phyloP scores from a whole-genome alignment of 345 rosid species.

The Toxicodendron radicans region DNA sequence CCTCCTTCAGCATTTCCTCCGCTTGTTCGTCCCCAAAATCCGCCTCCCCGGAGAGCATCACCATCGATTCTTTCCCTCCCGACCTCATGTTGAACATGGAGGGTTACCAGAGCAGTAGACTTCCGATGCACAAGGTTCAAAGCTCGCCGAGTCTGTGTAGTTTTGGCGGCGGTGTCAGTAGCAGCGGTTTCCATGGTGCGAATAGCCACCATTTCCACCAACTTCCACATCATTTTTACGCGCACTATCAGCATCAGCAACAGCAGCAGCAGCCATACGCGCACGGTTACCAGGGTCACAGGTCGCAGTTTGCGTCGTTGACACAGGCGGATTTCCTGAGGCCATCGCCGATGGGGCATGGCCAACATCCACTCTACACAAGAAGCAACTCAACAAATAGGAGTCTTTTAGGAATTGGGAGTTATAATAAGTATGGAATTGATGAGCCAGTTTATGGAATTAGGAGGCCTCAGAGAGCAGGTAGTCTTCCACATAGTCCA shows the following conservation, averaged over 20 bases:
- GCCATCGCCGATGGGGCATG: slow-evolving; percentile 23
- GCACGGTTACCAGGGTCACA: slow-evolving; percentile 16
- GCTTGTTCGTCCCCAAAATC: slow-evolving; percentile 64
- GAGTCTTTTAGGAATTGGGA: slow-evolving; percentile 35
- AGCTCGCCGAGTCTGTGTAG: slow-evolving; percentile 70
- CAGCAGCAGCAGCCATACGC: slow-evolving; percentile 18
- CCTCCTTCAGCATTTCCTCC: slow-evolving; percentile 53
- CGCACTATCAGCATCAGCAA: slow-evolving; percentile 30
- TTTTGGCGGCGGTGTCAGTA: slow-evolving; percentile 25
- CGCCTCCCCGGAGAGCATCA: slow-evolving; percentile 50
- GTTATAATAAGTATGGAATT: slow-evolving; percentile 23
- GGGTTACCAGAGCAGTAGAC: slow-evolving; percentile 27
- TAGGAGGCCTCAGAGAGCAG: slow-evolving; percentile 38
- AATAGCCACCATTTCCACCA: slow-evolving; percentile 23
- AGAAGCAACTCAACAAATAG: slow-evolving; percentile 23
- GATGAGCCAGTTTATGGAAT: slow-evolving; percentile 34
- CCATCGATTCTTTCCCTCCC: slow-evolving; percentile 19
- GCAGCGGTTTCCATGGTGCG: slow-evolving; percentile 3
- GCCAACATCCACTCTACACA: slow-evolving; percentile 20
- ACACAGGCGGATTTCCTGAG: slow-evolving; percentile 29
- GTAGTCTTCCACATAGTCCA: slow-evolving; percentile 57
- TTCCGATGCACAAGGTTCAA: slow-evolving; percentile 56
- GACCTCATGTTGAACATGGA: slow-evolving; percentile 27
- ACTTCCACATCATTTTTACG: slow-evolving; percentile 36
- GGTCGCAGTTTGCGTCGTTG: neutral